Conservation (phyloP, 208 protist genomes). For the Polymyxa betae region DNA sequence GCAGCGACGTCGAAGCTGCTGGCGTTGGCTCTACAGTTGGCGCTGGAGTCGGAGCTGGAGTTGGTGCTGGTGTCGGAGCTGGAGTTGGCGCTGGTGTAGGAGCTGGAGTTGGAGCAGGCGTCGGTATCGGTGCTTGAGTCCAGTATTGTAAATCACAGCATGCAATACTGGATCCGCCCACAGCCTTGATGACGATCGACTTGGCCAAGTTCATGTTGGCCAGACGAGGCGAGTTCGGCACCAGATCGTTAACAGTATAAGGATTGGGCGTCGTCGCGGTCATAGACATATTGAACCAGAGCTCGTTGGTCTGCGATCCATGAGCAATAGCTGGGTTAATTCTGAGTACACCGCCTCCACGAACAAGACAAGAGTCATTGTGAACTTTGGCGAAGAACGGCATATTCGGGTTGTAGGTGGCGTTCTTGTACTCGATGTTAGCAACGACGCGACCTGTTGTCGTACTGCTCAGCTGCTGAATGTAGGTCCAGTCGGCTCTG, state of each 20-base stretch:
- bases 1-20: neutral
- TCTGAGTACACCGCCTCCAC: neutral
- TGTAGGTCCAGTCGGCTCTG: neutral
- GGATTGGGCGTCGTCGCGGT: neutral
- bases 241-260: neutral
- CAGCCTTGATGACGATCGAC: neutral
- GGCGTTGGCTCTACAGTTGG: neutral
- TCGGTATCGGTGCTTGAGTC: neutral
- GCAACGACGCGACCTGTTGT: neutral
- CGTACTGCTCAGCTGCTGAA: neutral
- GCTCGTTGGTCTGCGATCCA: neutral
- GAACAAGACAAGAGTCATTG: neutral
- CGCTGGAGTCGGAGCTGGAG: neutral
- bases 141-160: neutral
- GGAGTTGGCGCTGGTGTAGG: too few relatives aligned
- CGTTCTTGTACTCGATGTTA: neutral
- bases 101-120: neutral
- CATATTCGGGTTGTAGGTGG: neutral
- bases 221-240: neutral
- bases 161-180: neutral
- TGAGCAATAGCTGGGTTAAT: neutral
- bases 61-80: slow-evolving; percentile 9
- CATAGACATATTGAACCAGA: slow-evolving; percentile 20
- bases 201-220: slow-evolving; percentile 26
- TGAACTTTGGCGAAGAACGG: neutral